These are phyloP conservation scores for Coffea canephora DNA, from an alignment of 257 asterid species.

Conservation along the genomic window DNA sequence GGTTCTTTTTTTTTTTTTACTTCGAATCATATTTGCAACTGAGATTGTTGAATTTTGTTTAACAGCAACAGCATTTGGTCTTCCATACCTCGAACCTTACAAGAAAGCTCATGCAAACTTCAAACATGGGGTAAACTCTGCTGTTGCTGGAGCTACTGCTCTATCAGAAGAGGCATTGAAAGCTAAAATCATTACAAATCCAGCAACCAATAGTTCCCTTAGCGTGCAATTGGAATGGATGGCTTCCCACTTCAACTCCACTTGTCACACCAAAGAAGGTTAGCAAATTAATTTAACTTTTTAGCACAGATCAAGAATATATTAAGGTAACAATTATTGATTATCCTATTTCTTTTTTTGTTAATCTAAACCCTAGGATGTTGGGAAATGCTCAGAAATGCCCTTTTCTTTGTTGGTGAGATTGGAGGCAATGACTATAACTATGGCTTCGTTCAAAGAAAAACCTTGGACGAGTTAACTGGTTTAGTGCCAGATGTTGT, in stretches of 20 bases:
- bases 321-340: background rate
- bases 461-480: background rate
- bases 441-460: slow-evolving; percentile 15
- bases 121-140: slow-evolving; percentile 6
- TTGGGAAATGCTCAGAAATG: slow-evolving; percentile 10
- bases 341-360: background rate
- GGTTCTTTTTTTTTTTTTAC: no score
- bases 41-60: no score
- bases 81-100: slow-evolving; percentile 7
- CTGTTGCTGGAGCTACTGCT: slow-evolving; percentile 5
- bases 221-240: slow-evolving; percentile 21
- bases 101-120: background rate
- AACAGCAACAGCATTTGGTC: background rate
- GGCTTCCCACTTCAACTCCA: slow-evolving; percentile 13
- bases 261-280: background rate
- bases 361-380: slow-evolving; percentile 14
- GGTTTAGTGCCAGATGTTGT: slow-evolving; percentile 12
- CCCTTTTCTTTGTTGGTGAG: slow-evolving; percentile 35
- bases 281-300: background rate
- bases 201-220: slow-evolving; percentile 13
- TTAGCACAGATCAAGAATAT: no score
- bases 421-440: slow-evolving; percentile 40
- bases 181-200: background rate
- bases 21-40: no score
- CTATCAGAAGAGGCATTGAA: background rate